These are phyloP conservation scores for Naumovozyma dairenensis DNA, from an alignment of 805 yeast genomes.

Conservation along the genomic window DNA sequence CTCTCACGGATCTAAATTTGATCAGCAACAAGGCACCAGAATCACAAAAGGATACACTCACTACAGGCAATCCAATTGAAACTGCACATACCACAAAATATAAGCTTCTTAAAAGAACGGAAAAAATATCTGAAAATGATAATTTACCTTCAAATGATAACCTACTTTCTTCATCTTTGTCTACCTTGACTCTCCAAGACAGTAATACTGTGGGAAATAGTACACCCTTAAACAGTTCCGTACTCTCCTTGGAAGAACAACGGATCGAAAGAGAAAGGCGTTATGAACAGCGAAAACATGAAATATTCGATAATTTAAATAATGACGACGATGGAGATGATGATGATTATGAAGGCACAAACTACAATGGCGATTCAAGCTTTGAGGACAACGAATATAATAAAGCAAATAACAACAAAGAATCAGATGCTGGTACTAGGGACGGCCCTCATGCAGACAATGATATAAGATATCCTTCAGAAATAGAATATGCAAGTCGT, in stretches of 20 bases:
- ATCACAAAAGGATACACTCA: background rate
- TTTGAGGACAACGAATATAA: background rate
- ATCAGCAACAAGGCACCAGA: too few species aligned
- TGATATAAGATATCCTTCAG: too few species aligned
- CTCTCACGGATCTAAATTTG: too few species aligned
- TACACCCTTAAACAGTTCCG: too few species aligned
- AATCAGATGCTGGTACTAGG: too few species aligned
- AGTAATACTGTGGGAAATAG: background rate
- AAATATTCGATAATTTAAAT: conserved; percentile 27
- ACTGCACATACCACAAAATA: background rate
- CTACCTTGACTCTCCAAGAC: background rate
- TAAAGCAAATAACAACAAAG: conserved; percentile 1
- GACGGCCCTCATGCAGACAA: too few species aligned
- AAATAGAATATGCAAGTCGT: too few species aligned
- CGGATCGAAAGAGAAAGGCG: conserved; percentile 32
- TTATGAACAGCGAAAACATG: conserved; percentile 34
- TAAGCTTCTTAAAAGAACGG: background rate
- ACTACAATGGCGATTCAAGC: too few species aligned
- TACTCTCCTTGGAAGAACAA: conserved; percentile 4
- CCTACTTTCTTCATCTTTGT: background rate
- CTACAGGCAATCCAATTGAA: background rate
- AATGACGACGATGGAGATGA: conserved; percentile 24
- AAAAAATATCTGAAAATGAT: background rate
- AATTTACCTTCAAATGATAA: background rate
- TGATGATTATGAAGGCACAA: conserved; percentile 1